Evolutionary conservation across 768 basidiomycete genomes (phyloP), one percentile per base, ranked within the genome.

Genomic region (Amanita pseudoporphyria): DNA sequence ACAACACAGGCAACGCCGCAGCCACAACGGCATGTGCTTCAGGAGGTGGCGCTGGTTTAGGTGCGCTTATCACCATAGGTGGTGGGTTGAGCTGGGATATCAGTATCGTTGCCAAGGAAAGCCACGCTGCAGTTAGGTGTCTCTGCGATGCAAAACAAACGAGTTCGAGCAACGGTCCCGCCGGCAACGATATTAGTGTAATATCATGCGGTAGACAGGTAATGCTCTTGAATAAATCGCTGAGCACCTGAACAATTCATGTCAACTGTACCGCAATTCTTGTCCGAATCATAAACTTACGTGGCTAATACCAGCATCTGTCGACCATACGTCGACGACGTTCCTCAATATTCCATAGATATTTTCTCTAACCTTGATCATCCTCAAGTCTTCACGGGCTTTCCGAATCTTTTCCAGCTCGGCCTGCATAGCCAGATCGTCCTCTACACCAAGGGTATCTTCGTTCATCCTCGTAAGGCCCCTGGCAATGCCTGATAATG

Each of bases 11-110:
- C 1, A 89, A 59, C 1, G 73, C 74, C 48, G 67, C 69, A 26
- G 68, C 66, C 9, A 88, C 77, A n/a, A 81, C 70, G 2, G 66
- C 64, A 50, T 78, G 70, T 0, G 80, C 79, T 57, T 86, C 74
- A 13, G 69, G 63, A 22, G 67, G 72, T 0, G 82, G 81, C 5
- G 72, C 69, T 1, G 71, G 57, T 55, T 77, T 82, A 47, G 82
- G 56, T 28, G 75, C 22, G 37, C 33, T 67, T 39, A 60, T 59
- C 1, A 81, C 68, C 50, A 61, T 67, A 51, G 71, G 64, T 0
- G 88, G 84, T 2, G 91, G 87, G 53, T 91, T 83, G 38, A 97
- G 74, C 54, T 95, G 89, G 13, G 81, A 77, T 52, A 87, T 74
- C 21, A 96, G 73, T 55, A 90, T 89, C 14, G 79, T 77, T 1